Evolutionary conservation across 345 rosid genomes (phyloP).

Genomic region (Brassica juncea): DNA sequence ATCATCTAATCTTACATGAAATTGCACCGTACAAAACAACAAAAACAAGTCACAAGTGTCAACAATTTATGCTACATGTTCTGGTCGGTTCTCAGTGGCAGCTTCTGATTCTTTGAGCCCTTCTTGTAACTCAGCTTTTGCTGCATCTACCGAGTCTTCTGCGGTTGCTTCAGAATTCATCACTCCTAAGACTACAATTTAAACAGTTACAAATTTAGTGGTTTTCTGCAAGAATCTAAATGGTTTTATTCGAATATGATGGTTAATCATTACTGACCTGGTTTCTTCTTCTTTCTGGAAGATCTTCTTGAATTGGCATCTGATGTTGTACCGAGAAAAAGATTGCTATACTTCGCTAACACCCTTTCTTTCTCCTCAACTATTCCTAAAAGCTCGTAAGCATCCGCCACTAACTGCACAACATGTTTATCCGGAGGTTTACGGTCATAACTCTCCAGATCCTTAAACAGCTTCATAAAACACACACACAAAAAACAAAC

Average conservation of each 20-base stretch:
- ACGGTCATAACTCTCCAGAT: conserved; percentile 79
- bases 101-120: conserved; percentile 13
- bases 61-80: conserved; percentile 19
- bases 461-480: conserved; percentile 64
- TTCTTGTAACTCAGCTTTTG: conserved; percentile 20
- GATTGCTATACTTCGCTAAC: conserved; percentile 58
- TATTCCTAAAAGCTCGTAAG: conserved; percentile 70
- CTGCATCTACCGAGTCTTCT: not conserved
- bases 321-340: conserved; percentile 39
- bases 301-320: conserved; percentile 36
- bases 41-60: not conserved
- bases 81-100: not conserved
- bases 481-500: not conserved
- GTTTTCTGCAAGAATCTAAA: not conserved
- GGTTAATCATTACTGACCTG: conserved; percentile 41
- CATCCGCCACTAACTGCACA: conserved; percentile 76
- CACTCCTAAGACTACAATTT: conserved; percentile 17
- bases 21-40: not conserved
- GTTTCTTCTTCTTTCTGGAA: conserved; percentile 49
- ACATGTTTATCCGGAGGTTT: conserved; percentile 74
- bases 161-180: conserved; percentile 26
- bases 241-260: not conserved
- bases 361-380: conserved; percentile 66
- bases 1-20: not conserved
- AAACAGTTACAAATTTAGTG: not conserved